Evolutionary conservation across 2,329 filamentous ascomycete genomes (phyloP).

Genomic region (Calonectria pauciramosa): DNA sequence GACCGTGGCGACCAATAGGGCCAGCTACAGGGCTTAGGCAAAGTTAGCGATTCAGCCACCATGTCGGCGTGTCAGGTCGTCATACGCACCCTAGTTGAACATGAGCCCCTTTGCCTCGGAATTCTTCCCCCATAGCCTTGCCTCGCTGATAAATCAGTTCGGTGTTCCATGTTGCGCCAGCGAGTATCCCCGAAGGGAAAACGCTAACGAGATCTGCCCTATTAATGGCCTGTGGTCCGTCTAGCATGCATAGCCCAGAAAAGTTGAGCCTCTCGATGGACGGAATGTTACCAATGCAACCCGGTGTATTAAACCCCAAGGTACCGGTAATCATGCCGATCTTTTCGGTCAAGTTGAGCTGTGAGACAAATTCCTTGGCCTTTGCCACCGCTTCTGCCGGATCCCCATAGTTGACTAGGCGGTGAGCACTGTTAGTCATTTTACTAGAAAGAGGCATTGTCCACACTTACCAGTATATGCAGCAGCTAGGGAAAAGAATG

Average conservation of each 20-base stretch:
- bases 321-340: background rate
- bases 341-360: conserved; percentile 9
- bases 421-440: background rate
- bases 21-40: conserved; percentile 32
- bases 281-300: background rate
- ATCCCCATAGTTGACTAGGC: background rate
- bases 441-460: background rate
- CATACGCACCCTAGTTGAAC: conserved; percentile 1
- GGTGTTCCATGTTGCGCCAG: conserved; percentile 8
- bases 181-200: conserved; percentile 4
- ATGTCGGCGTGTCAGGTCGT: background rate
- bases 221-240: conserved; percentile 51
- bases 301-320: background rate
- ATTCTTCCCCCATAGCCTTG: background rate
- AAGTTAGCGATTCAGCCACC: background rate
- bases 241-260: conserved; percentile 5
- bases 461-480: background rate
- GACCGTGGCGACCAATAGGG: conserved; percentile 54
- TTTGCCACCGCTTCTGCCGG: background rate
- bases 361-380: background rate
- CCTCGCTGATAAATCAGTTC: conserved; percentile 6
- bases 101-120: conserved; percentile 2
- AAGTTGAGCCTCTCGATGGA: conserved; percentile 11
- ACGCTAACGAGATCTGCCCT: conserved; percentile 51
- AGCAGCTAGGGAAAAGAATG: background rate